These are phyloP conservation scores for Martiniozyma asiatica DNA, from an alignment of 1,139 yeast genomes.

Conservation along the genomic window DNA sequence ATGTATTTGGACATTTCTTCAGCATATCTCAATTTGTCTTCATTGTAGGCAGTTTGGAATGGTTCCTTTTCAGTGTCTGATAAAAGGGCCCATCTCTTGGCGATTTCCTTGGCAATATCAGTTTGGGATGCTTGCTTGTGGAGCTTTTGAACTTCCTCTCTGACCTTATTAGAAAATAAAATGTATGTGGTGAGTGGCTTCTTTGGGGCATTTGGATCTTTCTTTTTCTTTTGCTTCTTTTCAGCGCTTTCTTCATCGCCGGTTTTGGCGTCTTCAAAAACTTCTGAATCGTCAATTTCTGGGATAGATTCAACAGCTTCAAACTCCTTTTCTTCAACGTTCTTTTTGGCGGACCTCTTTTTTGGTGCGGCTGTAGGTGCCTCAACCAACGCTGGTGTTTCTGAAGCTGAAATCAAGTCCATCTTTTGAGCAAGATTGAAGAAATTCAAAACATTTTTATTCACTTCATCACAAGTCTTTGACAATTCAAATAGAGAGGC, in stretches of 20 bases:
- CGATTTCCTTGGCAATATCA: slow-evolving; percentile 68
- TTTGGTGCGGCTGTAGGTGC: slow-evolving; percentile 1
- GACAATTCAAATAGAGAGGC: slow-evolving; percentile 70
- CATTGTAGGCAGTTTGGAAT: slow-evolving; percentile 67
- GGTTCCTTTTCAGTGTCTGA: slow-evolving; percentile 54
- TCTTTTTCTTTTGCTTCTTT: slow-evolving; percentile 27
- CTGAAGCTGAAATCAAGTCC: not conserved
- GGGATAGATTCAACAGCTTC: not conserved
- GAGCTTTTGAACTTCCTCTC: slow-evolving; percentile 50
- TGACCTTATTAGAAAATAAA: slow-evolving; percentile 56
- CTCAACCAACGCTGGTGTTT: too few species aligned
- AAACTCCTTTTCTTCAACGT: slow-evolving; percentile 13
- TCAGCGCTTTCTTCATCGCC: slow-evolving; percentile 9
- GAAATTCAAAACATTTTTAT: slow-evolving; percentile 64
- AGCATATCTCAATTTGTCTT: slow-evolving; percentile 53
- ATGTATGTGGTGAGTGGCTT: slow-evolving; percentile 71
- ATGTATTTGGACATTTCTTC: slow-evolving; percentile 53
- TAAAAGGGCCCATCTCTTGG: slow-evolving; percentile 66
- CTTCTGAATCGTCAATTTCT: slow-evolving; percentile 5
- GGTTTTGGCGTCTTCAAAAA: slow-evolving; percentile 6
- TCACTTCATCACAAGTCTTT: slow-evolving; percentile 67
- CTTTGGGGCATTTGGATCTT: slow-evolving; percentile 52
- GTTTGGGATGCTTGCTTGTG: slow-evolving; percentile 50
- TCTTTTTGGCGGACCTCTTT: slow-evolving; percentile 10
- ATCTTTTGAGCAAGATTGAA: slow-evolving; percentile 37